Evolutionary conservation across 1,139 yeast genomes (phyloP), one percentile per base, ranked within the genome.

Genomic region (Taphrina communis): DNA sequence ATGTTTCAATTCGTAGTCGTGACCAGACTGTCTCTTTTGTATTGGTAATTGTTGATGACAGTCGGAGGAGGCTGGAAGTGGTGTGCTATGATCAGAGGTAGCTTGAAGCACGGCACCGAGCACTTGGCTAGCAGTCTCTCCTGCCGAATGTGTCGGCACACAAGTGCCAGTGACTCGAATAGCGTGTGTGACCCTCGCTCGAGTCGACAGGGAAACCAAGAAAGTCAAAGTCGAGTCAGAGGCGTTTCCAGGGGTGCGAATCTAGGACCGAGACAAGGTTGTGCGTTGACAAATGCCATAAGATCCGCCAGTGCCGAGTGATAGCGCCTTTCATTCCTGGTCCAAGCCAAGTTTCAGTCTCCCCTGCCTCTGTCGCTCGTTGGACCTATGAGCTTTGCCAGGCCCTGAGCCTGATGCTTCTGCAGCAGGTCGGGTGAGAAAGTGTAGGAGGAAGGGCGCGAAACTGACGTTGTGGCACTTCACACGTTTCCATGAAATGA

Each of bases 1-100:
- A 63, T 63, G 36, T 36, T 21, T 21, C 52, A 17, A 68, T 80
- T 14, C 7, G 4, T 25, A 25, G 4, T 25, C 31, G 31, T 25
- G 1, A 25, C 4, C 31, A 25, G 31, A 25, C 31, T 2, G 31
- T 25, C 31, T 17, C 31, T 25, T 25, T 25, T 25, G 31, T 25
- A 25, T 25, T 25, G 31, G 4, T 25, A 1, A 25, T 4, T 25
- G 31, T 2, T 2, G 31, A 25, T 25, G 31, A 25, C 4, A 25
- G 31, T 25, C 31, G 0, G 31, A 25, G 31, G 31, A 25, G 31
- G 31, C 1, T 4, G 31, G 31, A 25, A 4, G 31, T 2, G 31
- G 31, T 25, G 31, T 25, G 31, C 31, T 25, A 25, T 25, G 31
- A 25, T 25, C 31, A 25, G 4, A 25, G 31, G 31, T 4, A 25